phyloP scores from a whole-genome alignment of 2,329 filamentous ascomycete species.

The Penicillium janthinellum region DNA sequence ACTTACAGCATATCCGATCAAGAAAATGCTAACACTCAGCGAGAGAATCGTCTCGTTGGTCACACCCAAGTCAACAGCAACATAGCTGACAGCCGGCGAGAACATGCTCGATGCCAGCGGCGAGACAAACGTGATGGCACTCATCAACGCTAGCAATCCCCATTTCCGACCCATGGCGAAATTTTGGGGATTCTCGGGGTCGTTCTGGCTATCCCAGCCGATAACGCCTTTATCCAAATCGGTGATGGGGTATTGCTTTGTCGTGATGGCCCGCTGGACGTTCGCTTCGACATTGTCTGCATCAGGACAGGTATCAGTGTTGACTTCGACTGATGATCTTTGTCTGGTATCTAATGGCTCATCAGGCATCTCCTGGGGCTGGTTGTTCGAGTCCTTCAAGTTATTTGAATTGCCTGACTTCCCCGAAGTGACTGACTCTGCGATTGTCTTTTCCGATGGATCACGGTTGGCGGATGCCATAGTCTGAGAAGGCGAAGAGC shows the following conservation, averaged over 20 bases:
- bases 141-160: constrained; percentile 31
- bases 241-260: not conserved
- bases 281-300: not conserved
- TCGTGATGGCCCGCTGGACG: not conserved
- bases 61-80: constrained; percentile 26
- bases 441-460: not conserved
- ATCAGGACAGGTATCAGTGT: not conserved
- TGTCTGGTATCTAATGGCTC: not conserved
- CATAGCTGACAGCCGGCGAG: constrained; percentile 29
- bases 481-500: not conserved
- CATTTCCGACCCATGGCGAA: constrained; percentile 37
- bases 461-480: not conserved
- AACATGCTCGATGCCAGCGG: constrained; percentile 40
- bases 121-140: constrained; percentile 33
- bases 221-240: not conserved
- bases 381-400: not conserved
- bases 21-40: constrained; percentile 35
- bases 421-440: not conserved
- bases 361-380: not conserved
- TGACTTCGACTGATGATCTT: not conserved
- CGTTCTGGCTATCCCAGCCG: not conserved
- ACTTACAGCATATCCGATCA: constrained; percentile 35
- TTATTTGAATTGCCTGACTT: not conserved
- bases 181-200: constrained; percentile 56
- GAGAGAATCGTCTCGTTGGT: constrained; percentile 27